Evolutionary conservation across 805 yeast genomes (phyloP).

Genomic region (Ogataea zsoltii): DNA sequence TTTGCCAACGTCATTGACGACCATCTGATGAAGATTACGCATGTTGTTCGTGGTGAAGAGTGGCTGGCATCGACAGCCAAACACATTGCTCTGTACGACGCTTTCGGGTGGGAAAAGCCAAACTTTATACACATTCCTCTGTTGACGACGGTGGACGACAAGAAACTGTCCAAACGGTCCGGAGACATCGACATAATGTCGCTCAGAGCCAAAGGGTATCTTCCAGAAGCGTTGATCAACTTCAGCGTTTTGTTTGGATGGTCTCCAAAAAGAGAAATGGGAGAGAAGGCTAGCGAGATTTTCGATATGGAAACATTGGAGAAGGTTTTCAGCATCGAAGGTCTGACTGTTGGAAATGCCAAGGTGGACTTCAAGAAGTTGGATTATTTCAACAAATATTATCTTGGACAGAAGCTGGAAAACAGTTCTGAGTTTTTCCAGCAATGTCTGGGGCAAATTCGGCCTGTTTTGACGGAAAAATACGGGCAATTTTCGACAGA

Average conservation of each 20-base stretch:
- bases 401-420: slow-evolving; percentile 47
- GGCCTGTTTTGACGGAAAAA: slow-evolving; percentile 18
- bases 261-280: slow-evolving; percentile 70
- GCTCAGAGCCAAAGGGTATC: slow-evolving; percentile 58
- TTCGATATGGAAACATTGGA: slow-evolving; percentile 53
- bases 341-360: slow-evolving; percentile 90
- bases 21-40: slow-evolving; percentile 87
- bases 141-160: slow-evolving; percentile 68
- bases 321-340: slow-evolving; percentile 58
- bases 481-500: slow-evolving; percentile 25
- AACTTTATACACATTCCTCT: slow-evolving; percentile 86
- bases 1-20: slow-evolving; percentile 96
- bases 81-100: slow-evolving; percentile 81
- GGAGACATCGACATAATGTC: slow-evolving; percentile 76
- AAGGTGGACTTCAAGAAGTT: slow-evolving; percentile 83
- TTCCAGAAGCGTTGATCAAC: slow-evolving; percentile 86
- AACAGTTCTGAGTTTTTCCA: slow-evolving; percentile 37
- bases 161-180: slow-evolving; percentile 81
- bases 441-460: slow-evolving; percentile 37
- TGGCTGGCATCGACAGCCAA: slow-evolving; percentile 97
- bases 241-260: slow-evolving; percentile 92
- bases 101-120: slow-evolving; percentile 87
- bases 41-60: slow-evolving; percentile 96
- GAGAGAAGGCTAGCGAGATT: slow-evolving; percentile 52
- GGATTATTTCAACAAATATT: slow-evolving; percentile 72